phyloP scores from a whole-genome alignment of 208 protist genomes.

The Acanthamoeba castellanii region DNA sequence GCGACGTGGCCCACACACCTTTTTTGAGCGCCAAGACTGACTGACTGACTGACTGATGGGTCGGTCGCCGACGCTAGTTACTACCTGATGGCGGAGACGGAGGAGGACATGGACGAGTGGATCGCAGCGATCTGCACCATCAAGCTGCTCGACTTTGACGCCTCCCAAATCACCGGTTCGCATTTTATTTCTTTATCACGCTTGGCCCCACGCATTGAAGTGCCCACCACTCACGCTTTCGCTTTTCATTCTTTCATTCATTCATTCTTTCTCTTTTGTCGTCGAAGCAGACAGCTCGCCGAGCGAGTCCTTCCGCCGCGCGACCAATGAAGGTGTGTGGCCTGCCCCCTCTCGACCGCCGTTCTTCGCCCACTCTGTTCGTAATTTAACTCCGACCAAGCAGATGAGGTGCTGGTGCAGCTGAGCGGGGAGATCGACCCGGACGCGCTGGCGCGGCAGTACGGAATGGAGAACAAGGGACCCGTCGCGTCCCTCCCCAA shows the following conservation, averaged over 20 bases:
- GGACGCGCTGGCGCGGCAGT: neutral
- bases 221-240: neutral
- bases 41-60: neutral
- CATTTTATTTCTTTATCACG: neutral
- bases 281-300: constrained; percentile 4
- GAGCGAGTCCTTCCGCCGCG: neutral
- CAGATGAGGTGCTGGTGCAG: constrained; percentile 52
- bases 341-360: neutral
- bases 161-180: neutral
- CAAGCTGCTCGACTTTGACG: constrained; percentile 40
- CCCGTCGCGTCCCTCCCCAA: neutral
- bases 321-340: constrained; percentile 1
- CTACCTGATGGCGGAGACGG: constrained; percentile 55
- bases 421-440: constrained; percentile 27
- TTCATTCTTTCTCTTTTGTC: neutral
- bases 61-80: neutral
- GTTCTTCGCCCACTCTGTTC: neutral
- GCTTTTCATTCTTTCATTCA: neutral
- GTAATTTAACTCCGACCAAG: neutral
- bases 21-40: no score
- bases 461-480: constrained; percentile 34
- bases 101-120: constrained; percentile 62
- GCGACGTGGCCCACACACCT: neutral
- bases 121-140: constrained; percentile 47
- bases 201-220: neutral